These are phyloP conservation scores for Raphidocelis subcapitata DNA, from an alignment of 139 green algal species.

Conservation along the genomic window DNA sequence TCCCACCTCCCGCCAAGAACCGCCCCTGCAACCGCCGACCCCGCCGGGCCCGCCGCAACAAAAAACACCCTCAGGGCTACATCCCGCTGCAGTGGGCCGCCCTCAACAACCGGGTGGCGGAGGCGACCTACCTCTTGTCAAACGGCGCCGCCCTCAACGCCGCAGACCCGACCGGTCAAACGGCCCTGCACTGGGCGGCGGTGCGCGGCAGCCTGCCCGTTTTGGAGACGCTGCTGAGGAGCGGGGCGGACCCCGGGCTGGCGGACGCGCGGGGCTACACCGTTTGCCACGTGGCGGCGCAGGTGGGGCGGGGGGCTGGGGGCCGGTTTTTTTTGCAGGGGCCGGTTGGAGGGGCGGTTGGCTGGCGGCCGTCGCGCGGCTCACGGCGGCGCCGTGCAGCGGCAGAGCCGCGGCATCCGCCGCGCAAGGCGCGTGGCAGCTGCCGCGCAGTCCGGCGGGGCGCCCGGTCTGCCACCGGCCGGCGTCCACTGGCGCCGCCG, in stretches of 20 bases:
- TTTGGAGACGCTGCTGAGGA: slow-evolving; percentile 74
- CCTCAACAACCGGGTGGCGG: slow-evolving; percentile 87
- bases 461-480: too few species aligned
- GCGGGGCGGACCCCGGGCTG: slow-evolving; percentile 47
- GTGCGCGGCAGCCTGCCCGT: slow-evolving; percentile 76
- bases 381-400: too few species aligned
- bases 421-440: too few species aligned
- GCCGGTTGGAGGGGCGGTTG: neutral
- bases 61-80: slow-evolving; percentile 48
- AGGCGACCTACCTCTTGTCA: slow-evolving; percentile 71
- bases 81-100: slow-evolving; percentile 87
- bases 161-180: slow-evolving; percentile 77
- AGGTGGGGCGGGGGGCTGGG: neutral
- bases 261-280: slow-evolving; percentile 80
- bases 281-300: slow-evolving; percentile 32
- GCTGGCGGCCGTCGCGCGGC: too few species aligned
- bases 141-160: slow-evolving; percentile 61
- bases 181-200: slow-evolving; percentile 84
- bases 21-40: too few species aligned
- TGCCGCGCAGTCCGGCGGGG: too few species aligned
- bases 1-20: too few species aligned
- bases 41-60: too few species aligned
- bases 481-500: too few species aligned
- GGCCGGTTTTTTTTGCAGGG: neutral
- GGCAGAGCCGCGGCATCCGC: too few species aligned